Percentiles rank a stretch among this genome's conserved stretches.
Evolutionary conservation across 495 filamentous ascomycete genomes (phyloP).

Genomic region (Letharia lupina): DNA sequence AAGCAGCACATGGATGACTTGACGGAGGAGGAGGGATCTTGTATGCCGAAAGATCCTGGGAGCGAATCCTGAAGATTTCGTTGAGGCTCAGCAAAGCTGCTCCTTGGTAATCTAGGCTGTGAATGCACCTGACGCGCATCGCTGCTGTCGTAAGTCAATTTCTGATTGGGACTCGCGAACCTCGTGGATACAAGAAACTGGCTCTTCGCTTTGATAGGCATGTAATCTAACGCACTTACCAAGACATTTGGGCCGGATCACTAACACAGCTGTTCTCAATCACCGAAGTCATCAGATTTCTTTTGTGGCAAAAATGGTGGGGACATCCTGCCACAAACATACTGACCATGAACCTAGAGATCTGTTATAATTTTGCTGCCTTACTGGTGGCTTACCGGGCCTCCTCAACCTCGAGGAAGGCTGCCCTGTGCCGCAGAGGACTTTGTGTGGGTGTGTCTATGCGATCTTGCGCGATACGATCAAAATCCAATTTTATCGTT

Average conservation of each 20-base stretch:
- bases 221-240: background rate
- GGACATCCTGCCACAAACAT: background rate
- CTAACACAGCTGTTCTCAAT: background rate
- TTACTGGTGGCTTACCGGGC: background rate
- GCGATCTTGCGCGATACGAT: background rate
- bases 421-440: background rate
- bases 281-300: background rate
- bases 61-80: background rate
- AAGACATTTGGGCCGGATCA: background rate
- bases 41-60: background rate
- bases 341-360: background rate
- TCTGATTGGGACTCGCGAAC: background rate
- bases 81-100: background rate
- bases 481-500: background rate
- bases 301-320: background rate
- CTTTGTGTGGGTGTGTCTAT: background rate
- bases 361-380: background rate
- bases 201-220: background rate
- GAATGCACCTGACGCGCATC: background rate
- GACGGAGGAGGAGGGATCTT: constrained; percentile 17
- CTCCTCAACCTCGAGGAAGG: background rate
- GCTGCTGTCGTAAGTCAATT: background rate
- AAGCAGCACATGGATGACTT: constrained; percentile 36
- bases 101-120: background rate
- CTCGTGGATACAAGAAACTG: background rate